Percentiles rank a stretch among this genome's conserved stretches.
Evolutionary conservation across 1,284 basidiomycete genomes (phyloP).

Genomic region (Clitocybe nebularis): DNA sequence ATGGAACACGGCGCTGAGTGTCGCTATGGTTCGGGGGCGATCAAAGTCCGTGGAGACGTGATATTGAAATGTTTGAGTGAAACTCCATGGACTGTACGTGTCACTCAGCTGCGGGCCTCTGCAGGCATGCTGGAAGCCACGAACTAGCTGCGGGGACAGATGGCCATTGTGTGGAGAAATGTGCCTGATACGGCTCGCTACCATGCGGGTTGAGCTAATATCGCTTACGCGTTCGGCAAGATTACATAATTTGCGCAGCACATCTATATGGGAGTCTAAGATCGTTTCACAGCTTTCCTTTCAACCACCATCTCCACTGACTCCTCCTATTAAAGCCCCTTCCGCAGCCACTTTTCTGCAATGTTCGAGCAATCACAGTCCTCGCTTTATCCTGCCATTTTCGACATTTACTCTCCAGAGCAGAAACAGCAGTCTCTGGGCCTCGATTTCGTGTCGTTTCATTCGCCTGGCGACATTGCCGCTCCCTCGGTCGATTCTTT

Average conservation of each 20-base stretch:
- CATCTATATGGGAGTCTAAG: constrained; percentile 6
- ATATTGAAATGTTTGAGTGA: too few species aligned
- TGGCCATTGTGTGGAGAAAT: too few species aligned
- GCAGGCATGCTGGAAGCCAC: too few species aligned
- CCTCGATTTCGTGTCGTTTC: constrained; percentile 68
- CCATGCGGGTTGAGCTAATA: too few species aligned
- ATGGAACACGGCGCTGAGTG: too few species aligned
- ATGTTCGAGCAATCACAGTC: constrained; percentile 18
- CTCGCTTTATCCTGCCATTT: constrained; percentile 14
- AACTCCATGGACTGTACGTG: constrained; percentile 1
- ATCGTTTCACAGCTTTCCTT: constrained; percentile 10
- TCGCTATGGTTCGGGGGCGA: too few species aligned
- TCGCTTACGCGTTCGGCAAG: too few species aligned
- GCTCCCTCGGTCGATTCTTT: constrained; percentile 76
- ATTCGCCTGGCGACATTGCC: constrained; percentile 59
- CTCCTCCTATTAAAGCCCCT: constrained; percentile 14
- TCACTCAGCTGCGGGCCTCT: too few species aligned
- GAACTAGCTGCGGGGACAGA: constrained; percentile 1
- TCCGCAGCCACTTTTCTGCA: constrained; percentile 4
- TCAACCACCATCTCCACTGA: constrained; percentile 9
- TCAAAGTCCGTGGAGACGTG: too few species aligned
- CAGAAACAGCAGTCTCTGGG: constrained; percentile 30
- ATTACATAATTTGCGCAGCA: constrained; percentile 17
- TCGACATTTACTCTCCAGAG: constrained; percentile 25
- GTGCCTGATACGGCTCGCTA: too few species aligned